Conservation (phyloP, 257 asterid genomes). For the Nicotiana tabacum region DNA sequence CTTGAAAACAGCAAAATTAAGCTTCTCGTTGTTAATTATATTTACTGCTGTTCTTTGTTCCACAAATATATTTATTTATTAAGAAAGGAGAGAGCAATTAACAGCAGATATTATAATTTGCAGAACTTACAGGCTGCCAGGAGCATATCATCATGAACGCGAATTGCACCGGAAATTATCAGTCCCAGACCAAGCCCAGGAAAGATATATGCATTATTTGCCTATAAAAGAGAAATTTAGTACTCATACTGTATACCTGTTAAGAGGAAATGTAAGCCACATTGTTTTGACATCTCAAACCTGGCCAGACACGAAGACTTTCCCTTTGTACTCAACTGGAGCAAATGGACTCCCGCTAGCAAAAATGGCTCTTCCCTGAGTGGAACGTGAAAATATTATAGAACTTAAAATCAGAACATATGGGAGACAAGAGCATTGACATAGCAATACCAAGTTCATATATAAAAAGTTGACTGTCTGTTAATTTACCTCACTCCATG, state of each 20-base stretch:
- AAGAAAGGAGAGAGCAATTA: neutral
- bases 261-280: neutral
- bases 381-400: neutral
- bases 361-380: constrained; percentile 67
- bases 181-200: constrained; percentile 92
- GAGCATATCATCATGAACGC: constrained; percentile 92
- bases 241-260: neutral
- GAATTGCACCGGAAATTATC: constrained; percentile 87
- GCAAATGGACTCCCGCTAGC: constrained; percentile 87
- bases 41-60: neutral
- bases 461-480: neutral
- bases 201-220: constrained; percentile 83
- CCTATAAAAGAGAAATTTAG: constrained; percentile 29
- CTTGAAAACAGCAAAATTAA: neutral
- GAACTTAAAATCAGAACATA: neutral
- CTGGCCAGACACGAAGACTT: constrained; percentile 64
- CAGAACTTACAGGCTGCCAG: constrained; percentile 81
- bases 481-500: constrained; percentile 69
- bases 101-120: neutral
- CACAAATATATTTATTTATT: neutral
- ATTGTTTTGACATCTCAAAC: constrained; percentile 22
- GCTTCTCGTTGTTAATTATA: neutral
- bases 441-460: neutral
- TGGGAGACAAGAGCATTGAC: neutral
- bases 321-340: constrained; percentile 54